Percentiles rank a stretch among this genome's conserved stretches.
phyloP scores from a whole-genome alignment of 805 yeast species.

The Debaryomyces prosopidis region DNA sequence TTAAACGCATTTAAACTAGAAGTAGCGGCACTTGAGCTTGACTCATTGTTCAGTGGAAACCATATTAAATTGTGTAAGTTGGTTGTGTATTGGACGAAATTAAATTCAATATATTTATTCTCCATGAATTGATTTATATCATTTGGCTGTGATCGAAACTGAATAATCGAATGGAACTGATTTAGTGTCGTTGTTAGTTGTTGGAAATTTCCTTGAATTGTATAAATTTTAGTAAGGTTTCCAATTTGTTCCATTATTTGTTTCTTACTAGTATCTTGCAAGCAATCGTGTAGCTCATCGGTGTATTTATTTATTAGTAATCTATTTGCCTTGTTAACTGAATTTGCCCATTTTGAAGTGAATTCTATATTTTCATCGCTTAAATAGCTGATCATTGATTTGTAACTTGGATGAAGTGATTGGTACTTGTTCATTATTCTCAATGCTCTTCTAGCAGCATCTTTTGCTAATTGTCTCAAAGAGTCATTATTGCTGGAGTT shows the following conservation, averaged over 20 bases:
- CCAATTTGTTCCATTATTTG: background rate
- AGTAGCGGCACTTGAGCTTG: background rate
- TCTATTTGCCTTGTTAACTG: constrained; percentile 5
- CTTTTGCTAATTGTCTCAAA: background rate
- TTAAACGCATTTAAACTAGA: constrained; percentile 8
- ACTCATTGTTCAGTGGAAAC: constrained; percentile 14
- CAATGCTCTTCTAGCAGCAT: constrained; percentile 9
- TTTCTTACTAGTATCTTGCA: background rate
- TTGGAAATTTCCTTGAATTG: constrained; percentile 19
- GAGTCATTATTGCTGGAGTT: background rate
- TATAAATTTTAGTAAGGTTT: constrained; percentile 6
- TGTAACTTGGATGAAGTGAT: constrained; percentile 19
- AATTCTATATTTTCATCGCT: constrained; percentile 4
- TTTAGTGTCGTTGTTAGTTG: constrained; percentile 17
- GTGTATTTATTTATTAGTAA: background rate
- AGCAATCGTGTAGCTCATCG: background rate
- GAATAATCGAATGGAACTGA: constrained; percentile 15
- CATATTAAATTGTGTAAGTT: constrained; percentile 21
- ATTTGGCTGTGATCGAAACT: constrained; percentile 25
- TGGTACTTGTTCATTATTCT: constrained; percentile 24
- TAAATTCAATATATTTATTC: constrained; percentile 29
- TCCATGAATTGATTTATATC: constrained; percentile 17
- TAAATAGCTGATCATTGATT: constrained; percentile 8
- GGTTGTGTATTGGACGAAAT: constrained; percentile 24
- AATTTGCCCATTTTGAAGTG: constrained; percentile 8